phyloP scores from a whole-genome alignment of 108 stramenopile species.

The Skeletonema tropicum region DNA sequence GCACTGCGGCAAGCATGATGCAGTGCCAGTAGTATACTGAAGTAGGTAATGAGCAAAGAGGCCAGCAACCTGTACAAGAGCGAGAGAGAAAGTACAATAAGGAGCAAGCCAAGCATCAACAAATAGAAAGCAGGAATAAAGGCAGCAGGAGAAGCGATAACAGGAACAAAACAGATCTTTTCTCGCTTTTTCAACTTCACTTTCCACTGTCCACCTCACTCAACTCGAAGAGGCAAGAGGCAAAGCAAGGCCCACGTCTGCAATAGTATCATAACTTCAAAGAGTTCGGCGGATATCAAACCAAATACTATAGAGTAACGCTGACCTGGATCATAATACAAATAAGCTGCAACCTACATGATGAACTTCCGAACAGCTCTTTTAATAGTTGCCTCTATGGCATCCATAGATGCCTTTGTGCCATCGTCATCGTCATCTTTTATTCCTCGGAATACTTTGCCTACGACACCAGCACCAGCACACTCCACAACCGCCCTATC shows the following conservation, averaged over 20 bases:
- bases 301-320: not conserved
- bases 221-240: no score
- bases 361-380: slow-evolving; percentile 39
- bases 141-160: no score
- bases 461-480: slow-evolving; percentile 13
- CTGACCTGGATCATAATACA: slow-evolving; percentile 1
- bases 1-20: no score
- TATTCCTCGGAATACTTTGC: slow-evolving; percentile 5
- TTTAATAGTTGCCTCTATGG: slow-evolving; percentile 29
- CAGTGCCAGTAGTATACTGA: no score
- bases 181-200: no score
- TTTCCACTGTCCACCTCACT: no score
- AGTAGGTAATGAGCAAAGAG: no score
- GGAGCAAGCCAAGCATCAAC: no score
- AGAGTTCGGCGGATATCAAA: not conserved
- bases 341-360: not conserved
- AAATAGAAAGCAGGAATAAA: no score
- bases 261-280: not conserved
- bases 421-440: slow-evolving; percentile 21
- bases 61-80: no score
- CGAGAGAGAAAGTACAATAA: no score
- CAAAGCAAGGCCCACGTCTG: not conserved
- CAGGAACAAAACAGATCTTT: no score
- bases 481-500: slow-evolving; percentile 43
- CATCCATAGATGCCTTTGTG: slow-evolving; percentile 32